These are phyloP conservation scores for Asclepias syriaca DNA, from an alignment of 257 asterid species.

Conservation along the genomic window DNA sequence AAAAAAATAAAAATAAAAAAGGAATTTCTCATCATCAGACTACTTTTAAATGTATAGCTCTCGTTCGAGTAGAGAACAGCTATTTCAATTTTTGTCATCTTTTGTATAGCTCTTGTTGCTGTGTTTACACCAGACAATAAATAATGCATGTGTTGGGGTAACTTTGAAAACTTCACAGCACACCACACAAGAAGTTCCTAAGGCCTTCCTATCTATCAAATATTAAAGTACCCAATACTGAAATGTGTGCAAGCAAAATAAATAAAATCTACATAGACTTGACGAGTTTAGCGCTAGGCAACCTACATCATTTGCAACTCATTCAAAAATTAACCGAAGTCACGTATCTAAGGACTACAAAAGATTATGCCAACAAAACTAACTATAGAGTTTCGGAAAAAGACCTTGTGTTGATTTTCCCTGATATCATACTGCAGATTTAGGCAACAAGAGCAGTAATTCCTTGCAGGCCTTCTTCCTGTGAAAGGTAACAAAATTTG, in stretches of 20 bases:
- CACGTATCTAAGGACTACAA: background rate
- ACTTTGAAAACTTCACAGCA: background rate
- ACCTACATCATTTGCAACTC: background rate
- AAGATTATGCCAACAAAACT: background rate
- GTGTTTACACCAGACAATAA: background rate
- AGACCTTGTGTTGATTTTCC: background rate
- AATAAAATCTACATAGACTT: background rate
- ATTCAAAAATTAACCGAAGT: background rate
- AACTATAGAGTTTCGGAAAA: background rate
- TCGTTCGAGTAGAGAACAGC: slow-evolving; percentile 1
- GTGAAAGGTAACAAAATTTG: background rate
- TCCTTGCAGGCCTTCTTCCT: background rate
- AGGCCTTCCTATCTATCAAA: background rate
- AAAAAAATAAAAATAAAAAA: background rate
- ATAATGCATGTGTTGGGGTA: background rate
- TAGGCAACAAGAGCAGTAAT: background rate
- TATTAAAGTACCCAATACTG: background rate
- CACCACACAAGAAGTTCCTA: background rate
- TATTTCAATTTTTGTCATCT: background rate
- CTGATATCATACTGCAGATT: background rate
- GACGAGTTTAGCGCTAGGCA: background rate
- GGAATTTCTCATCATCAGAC: slow-evolving; percentile 1
- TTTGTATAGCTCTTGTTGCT: too few species aligned
- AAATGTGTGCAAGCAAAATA: background rate
- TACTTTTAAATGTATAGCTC: slow-evolving; percentile 9